phyloP scores from a whole-genome alignment of 2,329 filamentous ascomycete species.

The Arachnopeziza araneosa region DNA sequence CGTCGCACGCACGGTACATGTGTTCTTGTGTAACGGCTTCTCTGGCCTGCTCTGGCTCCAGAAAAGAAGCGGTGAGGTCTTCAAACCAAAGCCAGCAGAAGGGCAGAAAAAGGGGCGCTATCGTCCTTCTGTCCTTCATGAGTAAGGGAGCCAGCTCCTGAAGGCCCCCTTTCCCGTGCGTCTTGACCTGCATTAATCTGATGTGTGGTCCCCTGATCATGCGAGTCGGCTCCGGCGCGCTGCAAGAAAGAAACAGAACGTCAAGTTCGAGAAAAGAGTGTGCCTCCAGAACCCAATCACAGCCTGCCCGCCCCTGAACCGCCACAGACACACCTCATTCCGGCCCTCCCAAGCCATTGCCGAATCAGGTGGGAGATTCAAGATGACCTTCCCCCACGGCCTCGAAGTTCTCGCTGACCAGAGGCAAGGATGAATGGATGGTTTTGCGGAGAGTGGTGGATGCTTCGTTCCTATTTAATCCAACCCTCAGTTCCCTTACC shows the following conservation, averaged over 20 bases:
- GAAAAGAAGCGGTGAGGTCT: neutral
- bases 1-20: neutral
- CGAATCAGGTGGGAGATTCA: constrained; percentile 9
- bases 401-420: neutral
- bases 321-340: neutral
- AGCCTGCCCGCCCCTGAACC: neutral
- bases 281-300: neutral
- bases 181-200: neutral
- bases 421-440: neutral
- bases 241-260: neutral
- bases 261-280: neutral
- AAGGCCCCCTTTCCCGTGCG: neutral
- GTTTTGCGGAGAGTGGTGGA: too few species aligned
- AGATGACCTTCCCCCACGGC: neutral
- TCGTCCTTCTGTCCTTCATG: too few species aligned
- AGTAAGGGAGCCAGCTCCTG: too few species aligned
- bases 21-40: neutral
- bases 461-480: too few species aligned
- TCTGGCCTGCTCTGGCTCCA: too few species aligned
- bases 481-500: too few species aligned
- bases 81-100: neutral
- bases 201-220: neutral
- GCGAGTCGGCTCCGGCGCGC: neutral
- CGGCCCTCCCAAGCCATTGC: neutral
- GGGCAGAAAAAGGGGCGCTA: neutral